Conservation (phyloP, 441 rosid genomes). For the Metrosideros polymorpha region DNA sequence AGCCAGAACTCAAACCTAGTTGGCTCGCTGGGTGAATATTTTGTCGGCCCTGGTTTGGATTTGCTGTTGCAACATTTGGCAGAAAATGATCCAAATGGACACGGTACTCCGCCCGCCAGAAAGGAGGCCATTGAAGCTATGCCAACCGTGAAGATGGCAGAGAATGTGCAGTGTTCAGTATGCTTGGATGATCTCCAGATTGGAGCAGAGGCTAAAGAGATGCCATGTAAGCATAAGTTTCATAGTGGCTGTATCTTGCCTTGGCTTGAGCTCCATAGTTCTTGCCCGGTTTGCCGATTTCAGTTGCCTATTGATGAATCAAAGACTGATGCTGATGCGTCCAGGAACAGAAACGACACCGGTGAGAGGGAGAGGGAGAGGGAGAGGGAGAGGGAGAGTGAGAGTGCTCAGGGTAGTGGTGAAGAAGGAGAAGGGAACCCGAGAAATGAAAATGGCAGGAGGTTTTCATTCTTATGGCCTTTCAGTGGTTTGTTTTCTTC, state of each 20-base stretch:
- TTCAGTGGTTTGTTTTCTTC: conserved; percentile 24
- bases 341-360: background rate
- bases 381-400: background rate
- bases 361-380: background rate
- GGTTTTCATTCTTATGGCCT: conserved; percentile 28
- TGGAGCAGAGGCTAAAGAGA: conserved; percentile 48
- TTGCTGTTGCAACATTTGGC: conserved; percentile 63
- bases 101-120: conserved; percentile 66
- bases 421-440: background rate
- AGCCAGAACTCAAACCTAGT: conserved; percentile 12
- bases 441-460: background rate
- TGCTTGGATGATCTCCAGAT: conserved; percentile 48
- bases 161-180: conserved; percentile 38
- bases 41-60: conserved; percentile 70
- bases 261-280: conserved; percentile 74
- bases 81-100: conserved; percentile 51
- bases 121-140: conserved; percentile 50
- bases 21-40: conserved; percentile 39
- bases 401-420: background rate
- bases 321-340: conserved; percentile 22
- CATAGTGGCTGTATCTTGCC: conserved; percentile 57
- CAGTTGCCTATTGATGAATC: conserved; percentile 52
- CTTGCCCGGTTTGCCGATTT: conserved; percentile 79
- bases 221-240: conserved; percentile 72
- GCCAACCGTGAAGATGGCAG: conserved; percentile 40